These are phyloP conservation scores for Diatrype stigma DNA, from an alignment of 2,329 filamentous ascomycete genomes.

Conservation along the genomic window DNA sequence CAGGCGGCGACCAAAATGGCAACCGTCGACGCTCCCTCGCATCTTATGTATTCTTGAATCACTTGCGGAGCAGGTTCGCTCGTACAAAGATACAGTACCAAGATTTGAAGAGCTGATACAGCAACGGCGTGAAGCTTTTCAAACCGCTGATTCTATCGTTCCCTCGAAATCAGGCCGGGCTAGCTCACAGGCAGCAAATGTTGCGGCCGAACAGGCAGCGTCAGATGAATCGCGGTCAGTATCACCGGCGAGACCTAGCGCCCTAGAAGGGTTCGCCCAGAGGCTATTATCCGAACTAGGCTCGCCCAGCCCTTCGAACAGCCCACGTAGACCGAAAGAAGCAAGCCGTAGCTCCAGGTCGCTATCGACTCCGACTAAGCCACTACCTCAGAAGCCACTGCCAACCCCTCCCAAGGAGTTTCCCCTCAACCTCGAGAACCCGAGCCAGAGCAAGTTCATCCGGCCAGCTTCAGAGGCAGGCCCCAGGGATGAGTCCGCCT, in stretches of 20 bases:
- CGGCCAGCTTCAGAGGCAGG: constrained; percentile 41
- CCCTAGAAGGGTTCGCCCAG: constrained; percentile 59
- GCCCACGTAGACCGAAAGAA: constrained; percentile 49
- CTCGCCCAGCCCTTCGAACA: constrained; percentile 47
- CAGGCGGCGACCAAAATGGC: constrained; percentile 51
- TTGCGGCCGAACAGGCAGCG: constrained; percentile 36
- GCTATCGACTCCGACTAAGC: constrained; percentile 22
- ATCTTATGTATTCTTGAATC: constrained; percentile 55
- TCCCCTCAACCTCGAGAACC: constrained; percentile 33
- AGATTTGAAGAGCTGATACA: constrained; percentile 70
- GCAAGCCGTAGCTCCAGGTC: constrained; percentile 25
- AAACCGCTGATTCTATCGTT: constrained; percentile 50
- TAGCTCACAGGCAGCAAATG: constrained; percentile 19
- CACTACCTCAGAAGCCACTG: constrained; percentile 25
- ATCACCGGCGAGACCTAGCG: constrained; percentile 51
- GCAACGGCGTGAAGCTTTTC: constrained; percentile 61
- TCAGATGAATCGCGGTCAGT: constrained; percentile 42
- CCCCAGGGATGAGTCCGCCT: constrained; percentile 21
- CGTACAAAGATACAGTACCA: constrained; percentile 60
- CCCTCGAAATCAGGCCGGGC: constrained; percentile 29
- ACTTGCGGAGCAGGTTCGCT: constrained; percentile 58
- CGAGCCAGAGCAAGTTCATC: constrained; percentile 24
- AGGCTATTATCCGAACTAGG: constrained; percentile 57
- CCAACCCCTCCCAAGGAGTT: constrained; percentile 41
- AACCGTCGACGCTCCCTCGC: constrained; percentile 42